phyloP scores from a whole-genome alignment of 2,329 filamentous ascomycete genomes.

The Calycina herbarum region DNA sequence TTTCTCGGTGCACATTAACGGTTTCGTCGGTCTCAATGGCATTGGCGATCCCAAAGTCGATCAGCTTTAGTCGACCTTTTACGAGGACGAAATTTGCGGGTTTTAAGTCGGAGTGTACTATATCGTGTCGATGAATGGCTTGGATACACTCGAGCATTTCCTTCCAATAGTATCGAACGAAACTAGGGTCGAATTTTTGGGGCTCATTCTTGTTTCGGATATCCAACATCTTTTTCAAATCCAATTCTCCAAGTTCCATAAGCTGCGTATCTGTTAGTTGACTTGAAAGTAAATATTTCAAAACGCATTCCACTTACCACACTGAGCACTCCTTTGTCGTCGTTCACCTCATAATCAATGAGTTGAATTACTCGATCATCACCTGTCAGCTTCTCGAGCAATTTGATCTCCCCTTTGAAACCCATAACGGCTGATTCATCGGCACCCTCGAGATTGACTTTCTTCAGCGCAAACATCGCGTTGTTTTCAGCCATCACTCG shows the following conservation, averaged over 20 bases:
- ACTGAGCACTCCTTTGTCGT: slow-evolving; percentile 83
- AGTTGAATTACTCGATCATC: slow-evolving; percentile 89
- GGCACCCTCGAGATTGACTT: slow-evolving; percentile 85
- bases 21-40: slow-evolving; percentile 95
- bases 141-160: slow-evolving; percentile 97
- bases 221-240: slow-evolving; percentile 83
- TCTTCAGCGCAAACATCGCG: slow-evolving; percentile 91
- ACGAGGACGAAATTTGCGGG: slow-evolving; percentile 96
- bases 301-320: slow-evolving; percentile 58
- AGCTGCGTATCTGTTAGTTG: slow-evolving; percentile 54
- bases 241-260: slow-evolving; percentile 96
- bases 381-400: slow-evolving; percentile 76
- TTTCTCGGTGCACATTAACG: slow-evolving; percentile 94
- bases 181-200: slow-evolving; percentile 79
- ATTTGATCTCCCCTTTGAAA: slow-evolving; percentile 93
- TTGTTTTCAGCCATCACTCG: slow-evolving; percentile 96
- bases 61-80: slow-evolving; percentile 86
- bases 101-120: slow-evolving; percentile 96
- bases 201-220: slow-evolving; percentile 70
- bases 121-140: slow-evolving; percentile 83
- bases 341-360: slow-evolving; percentile 91
- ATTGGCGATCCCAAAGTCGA: slow-evolving; percentile 98
- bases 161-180: slow-evolving; percentile 98
- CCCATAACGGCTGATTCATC: slow-evolving; percentile 82
- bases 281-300: neutral